Conservation (phyloP, 2,329 filamentous ascomycete species). For the Aspergillus sojae region DNA sequence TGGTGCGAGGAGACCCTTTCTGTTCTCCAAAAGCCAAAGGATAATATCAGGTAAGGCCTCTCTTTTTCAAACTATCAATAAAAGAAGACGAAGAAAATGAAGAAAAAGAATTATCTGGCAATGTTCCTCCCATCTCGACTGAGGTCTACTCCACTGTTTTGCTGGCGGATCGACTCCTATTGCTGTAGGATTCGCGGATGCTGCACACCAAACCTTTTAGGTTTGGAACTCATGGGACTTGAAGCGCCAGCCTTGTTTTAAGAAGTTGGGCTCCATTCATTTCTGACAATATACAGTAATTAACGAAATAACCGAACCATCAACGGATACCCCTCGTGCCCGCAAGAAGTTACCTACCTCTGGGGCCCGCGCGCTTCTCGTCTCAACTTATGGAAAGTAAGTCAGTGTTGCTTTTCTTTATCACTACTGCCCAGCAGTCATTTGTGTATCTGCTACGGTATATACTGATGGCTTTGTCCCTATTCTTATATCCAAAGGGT, state of each 20-base stretch:
- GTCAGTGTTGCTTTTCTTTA: conserved; percentile 18
- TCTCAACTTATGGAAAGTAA: conserved; percentile 37
- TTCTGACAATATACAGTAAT: conserved; percentile 6
- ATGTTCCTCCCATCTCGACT: too few species aligned
- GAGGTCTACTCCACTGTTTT: conserved; percentile 2
- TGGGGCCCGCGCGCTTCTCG: conserved; percentile 27
- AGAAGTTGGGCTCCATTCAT: background rate
- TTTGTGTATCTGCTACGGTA: background rate
- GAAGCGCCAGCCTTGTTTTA: background rate
- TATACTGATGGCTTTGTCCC: background rate
- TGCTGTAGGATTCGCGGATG: background rate
- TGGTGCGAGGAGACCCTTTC: conserved; percentile 3
- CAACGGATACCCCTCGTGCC: conserved; percentile 7
- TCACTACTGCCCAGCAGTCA: background rate
- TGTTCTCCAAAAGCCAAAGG: background rate
- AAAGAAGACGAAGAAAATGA: background rate
- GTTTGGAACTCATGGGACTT: background rate
- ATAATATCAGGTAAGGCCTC: background rate
- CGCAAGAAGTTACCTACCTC: conserved; percentile 9
- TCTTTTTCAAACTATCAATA: background rate
- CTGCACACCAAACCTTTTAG: background rate
- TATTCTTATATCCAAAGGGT: background rate
- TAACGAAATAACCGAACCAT: conserved; percentile 3
- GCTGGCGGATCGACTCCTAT: background rate
- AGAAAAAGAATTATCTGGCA: too few species aligned